Conservation (phyloP, 2,329 filamentous ascomycete species). For the Venturia aucupariae region DNA sequence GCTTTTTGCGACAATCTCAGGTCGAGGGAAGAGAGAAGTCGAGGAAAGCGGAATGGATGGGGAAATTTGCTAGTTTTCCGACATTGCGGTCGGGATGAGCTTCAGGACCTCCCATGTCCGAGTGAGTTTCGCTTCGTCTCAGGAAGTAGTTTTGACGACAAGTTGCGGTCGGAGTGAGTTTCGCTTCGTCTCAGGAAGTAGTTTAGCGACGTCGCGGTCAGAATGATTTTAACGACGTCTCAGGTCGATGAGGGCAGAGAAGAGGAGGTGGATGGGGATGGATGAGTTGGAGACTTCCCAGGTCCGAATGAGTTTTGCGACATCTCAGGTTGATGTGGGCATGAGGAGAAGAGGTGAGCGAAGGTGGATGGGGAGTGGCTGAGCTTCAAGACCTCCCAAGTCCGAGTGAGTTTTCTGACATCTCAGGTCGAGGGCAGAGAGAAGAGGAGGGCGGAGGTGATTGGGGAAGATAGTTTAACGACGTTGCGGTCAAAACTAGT, state of each 20-base stretch:
- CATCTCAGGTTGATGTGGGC: too few relatives aligned
- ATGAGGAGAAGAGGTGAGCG: neutral
- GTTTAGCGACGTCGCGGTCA: neutral
- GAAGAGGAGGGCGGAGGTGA: too few relatives aligned
- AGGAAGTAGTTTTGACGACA: neutral
- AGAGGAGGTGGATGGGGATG: too few relatives aligned
- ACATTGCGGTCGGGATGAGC: constrained; percentile 3
- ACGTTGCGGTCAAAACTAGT: neutral
- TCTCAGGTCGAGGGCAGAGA: neutral
- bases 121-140: neutral
- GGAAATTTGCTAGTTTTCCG: neutral
- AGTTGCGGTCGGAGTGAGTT: neutral
- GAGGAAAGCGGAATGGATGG: neutral
- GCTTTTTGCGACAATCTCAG: neutral
- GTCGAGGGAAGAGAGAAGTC: neutral
- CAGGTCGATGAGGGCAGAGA: too few relatives aligned
- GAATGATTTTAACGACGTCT: too few relatives aligned
- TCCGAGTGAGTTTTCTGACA: neutral
- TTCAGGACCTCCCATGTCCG: neutral
- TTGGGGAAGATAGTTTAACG: too few relatives aligned
- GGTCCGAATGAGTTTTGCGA: too few relatives aligned
- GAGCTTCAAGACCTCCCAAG: neutral
- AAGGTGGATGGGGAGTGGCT: neutral
- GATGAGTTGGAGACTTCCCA: too few relatives aligned
- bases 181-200: neutral